A percentile compares a stretch with the other conserved stretches of the same genome.
Evolutionary conservation across 1,284 basidiomycete species (phyloP).

Genomic region (Apiotrichum gamsii): DNA sequence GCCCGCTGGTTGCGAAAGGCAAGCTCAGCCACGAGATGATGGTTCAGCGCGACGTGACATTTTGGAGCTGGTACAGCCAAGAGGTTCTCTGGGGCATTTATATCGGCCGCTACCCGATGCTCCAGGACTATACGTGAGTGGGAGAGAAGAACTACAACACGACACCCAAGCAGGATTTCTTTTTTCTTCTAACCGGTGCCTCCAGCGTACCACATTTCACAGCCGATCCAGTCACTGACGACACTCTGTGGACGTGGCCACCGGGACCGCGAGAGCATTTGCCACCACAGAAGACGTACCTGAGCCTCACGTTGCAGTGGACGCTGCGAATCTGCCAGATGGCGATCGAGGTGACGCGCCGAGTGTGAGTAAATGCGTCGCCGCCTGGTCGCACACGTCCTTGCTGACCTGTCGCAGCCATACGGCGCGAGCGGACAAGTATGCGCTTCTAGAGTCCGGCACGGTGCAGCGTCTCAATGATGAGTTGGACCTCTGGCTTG

Average conservation of each 20-base stretch:
- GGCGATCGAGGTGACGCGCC: slow-evolving; percentile 4
- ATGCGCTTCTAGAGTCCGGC: slow-evolving; percentile 4
- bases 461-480: slow-evolving; percentile 10
- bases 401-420: slow-evolving; percentile 4
- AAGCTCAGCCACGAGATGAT: slow-evolving; percentile 16
- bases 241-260: slow-evolving; percentile 20
- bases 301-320: slow-evolving; percentile 9
- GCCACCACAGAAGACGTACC: slow-evolving; percentile 7
- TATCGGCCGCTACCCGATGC: slow-evolving; percentile 23
- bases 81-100: slow-evolving; percentile 31
- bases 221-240: slow-evolving; percentile 20
- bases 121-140: slow-evolving; percentile 20
- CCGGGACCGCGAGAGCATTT: slow-evolving; percentile 1
- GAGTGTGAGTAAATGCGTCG: neutral
- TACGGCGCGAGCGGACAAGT: slow-evolving; percentile 3
- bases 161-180: too few relatives aligned
- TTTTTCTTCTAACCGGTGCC: neutral
- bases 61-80: slow-evolving; percentile 30
- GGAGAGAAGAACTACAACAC: too few relatives aligned
- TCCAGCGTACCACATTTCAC: slow-evolving; percentile 15
- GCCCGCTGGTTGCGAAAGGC: slow-evolving; percentile 16
- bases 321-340: slow-evolving; percentile 8
- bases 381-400: too few relatives aligned
- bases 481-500: slow-evolving; percentile 58
- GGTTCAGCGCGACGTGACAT: slow-evolving; percentile 23